Evolutionary conservation across 2,329 filamentous ascomycete genomes (phyloP).

Genomic region (Aspergillus pseudoterreus): DNA sequence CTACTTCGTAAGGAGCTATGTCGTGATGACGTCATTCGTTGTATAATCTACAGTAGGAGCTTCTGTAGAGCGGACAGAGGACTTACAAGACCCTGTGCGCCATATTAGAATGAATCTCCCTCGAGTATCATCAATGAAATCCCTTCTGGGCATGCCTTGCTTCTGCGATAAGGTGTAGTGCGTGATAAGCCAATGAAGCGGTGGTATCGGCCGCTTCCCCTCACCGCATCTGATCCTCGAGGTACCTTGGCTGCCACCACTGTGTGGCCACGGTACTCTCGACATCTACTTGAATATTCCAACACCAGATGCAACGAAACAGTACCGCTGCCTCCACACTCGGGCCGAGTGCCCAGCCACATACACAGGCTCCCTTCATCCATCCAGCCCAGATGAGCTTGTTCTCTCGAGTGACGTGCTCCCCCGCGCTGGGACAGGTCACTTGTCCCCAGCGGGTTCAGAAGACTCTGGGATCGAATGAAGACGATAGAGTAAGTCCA

Average conservation of each 20-base stretch:
- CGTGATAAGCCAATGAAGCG: background rate
- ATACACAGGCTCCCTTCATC: conserved; percentile 18
- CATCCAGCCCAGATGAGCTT: conserved; percentile 43
- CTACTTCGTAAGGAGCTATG: no score
- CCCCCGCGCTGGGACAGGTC: conserved; percentile 72
- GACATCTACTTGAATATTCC: background rate
- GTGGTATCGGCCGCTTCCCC: conserved; percentile 5
- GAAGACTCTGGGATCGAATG: conserved; percentile 17
- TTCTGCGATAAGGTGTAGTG: background rate
- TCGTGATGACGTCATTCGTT: no score
- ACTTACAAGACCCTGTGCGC: no score
- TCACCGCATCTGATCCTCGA: conserved; percentile 5
- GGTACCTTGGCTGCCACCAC: background rate
- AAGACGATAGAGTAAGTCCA: conserved; percentile 24
- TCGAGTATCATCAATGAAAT: no score
- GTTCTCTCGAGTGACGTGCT: conserved; percentile 56
- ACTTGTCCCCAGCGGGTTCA: conserved; percentile 54
- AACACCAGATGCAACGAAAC: conserved; percentile 10
- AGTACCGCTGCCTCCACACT: conserved; percentile 20
- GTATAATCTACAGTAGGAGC: no score
- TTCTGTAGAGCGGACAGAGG: background rate
- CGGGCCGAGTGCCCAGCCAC: conserved; percentile 7
- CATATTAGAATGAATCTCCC: no score
- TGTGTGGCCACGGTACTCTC: background rate
- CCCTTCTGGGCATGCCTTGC: background rate